Evolutionary conservation across 2,329 filamentous ascomycete species (phyloP), one percentile per base, ranked within the genome.

Genomic region (Aspergillus persii): DNA sequence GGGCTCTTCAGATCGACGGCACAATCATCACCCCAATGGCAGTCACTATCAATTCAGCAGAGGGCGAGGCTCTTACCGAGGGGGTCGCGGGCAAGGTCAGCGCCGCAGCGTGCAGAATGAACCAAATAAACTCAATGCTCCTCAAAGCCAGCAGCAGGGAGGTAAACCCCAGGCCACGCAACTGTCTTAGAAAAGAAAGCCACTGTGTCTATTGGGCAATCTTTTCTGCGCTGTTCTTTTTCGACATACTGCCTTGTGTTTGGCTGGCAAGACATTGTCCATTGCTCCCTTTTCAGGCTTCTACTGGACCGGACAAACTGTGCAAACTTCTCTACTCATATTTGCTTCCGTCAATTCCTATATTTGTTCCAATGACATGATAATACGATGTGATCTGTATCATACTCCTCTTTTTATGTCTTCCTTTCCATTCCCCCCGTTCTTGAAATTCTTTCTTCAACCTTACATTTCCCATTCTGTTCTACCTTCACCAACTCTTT

Each of bases 51-150:
- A 70, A 56, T 72, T 69, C 39, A 68, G 69, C 57, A 71, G 75
- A 48, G 76, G 74, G 36, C 73, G 77, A 36, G 77, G 77, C 50
- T 72, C 73, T 49, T 78, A 77, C 60, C 77, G 78, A 58, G 77
- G 77, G 41, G 74, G 75, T 36, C 76, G 77, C 57, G 77, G 79
- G 48, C 76, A 78, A 60, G 76, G 74, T 56, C 76, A 74, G 54
- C 78, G 78, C 36, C 72, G 72, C 60, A 75, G 72, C 53, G 67
- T 73, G 12, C 70, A 71, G 12, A 68, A 66, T 54, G 75, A 77
- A 36, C 58, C 63, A 54, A 69, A 70, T 58, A 71, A 67, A 56
- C 66, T 67, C 31, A 63, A 67, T 47, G 54, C 66, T 53, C 56
- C 67, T 46, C 67, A 72, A 51, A 63, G 66, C 50, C 73, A 73